Base-by-base conservation (phyloP, 192 early-diverging fungal species). In the Gryganskiella cystojenkinii region DNA sequence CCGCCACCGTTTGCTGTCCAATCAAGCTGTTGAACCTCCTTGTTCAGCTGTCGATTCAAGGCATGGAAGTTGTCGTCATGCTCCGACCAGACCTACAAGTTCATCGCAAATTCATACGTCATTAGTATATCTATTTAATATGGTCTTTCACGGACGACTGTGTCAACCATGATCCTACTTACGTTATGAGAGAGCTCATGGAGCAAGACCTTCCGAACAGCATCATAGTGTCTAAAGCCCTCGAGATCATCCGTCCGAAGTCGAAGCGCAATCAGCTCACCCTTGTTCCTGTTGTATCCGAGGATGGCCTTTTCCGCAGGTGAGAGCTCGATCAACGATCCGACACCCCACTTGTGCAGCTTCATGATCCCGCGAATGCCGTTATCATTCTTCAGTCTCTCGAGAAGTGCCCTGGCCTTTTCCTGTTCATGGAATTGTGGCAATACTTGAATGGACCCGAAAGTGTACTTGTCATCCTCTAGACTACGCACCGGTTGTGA, bases 181-280 rank as follows among this genome's bases (percentile, higher is more conserved):
- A 89, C 88, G 79, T 91, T 92, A 57, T 95, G 94, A 5, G 91
- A 76, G 7, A 95, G 83, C 68, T 95, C 94, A 72, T 95, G 94
- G 28, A 95, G 61, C 20, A 95, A 61, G 3, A 93, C 92, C 47
- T 86, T 88, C 20, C 90, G 70, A 8, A 95, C 79, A 0, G 84
- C 80, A 27, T 84, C 82, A 64, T 92, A 95, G 47, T 89, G 85
- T 40, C 94, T 71, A 57, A 95, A 95, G 7, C 94, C 94, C 45
- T 87, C 85, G 56, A 93, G 70, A 67, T 89, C 87, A 79, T 94
- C 86, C 3, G 94, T 94, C 11, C 94, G 82, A n/a, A 95, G 62
- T 54, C 94, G 81, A 17, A 95, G 58, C 0, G 92, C 86, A 67
- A 95, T 94, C 46, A 85, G 74, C 54, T 91, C 82, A 14, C 94